phyloP scores from a whole-genome alignment of 2,329 filamentous ascomycete species.

The Pseudocercospora eumusae region DNA sequence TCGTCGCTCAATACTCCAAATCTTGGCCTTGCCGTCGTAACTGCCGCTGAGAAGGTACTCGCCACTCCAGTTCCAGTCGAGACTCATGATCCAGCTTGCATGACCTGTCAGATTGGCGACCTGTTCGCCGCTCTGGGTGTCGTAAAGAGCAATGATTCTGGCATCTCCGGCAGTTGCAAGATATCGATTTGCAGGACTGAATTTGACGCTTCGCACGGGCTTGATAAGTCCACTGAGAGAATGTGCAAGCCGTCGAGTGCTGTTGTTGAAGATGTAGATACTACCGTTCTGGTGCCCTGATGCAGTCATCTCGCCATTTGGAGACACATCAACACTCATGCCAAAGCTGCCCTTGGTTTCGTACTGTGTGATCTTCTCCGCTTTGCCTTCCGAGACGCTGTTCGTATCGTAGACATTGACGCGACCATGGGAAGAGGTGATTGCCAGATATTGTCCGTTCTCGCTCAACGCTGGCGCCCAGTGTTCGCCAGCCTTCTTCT shows the following conservation, averaged over 20 bases:
- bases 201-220: conserved; percentile 79
- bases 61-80: conserved; percentile 92
- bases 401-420: conserved; percentile 81
- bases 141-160: conserved; percentile 85
- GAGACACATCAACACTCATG: conserved; percentile 76
- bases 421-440: conserved; percentile 81
- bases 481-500: conserved; percentile 66
- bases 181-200: conserved; percentile 81
- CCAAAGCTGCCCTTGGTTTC: conserved; percentile 94
- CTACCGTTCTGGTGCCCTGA: conserved; percentile 91
- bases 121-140: conserved; percentile 88
- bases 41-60: conserved; percentile 82
- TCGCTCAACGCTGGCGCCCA: conserved; percentile 88
- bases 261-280: conserved; percentile 94
- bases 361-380: conserved; percentile 71
- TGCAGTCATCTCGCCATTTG: conserved; percentile 81
- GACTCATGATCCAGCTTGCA: conserved; percentile 81
- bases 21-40: conserved; percentile 91
- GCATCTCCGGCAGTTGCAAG: conserved; percentile 90
- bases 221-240: conserved; percentile 87
- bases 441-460: conserved; percentile 81
- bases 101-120: conserved; percentile 81
- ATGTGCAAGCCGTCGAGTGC: conserved; percentile 79
- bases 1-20: conserved; percentile 86
- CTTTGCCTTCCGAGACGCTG: conserved; percentile 41